Evolutionary conservation across 2,329 filamentous ascomycete species (phyloP).

Genomic region (Chaetomium globosum): DNA sequence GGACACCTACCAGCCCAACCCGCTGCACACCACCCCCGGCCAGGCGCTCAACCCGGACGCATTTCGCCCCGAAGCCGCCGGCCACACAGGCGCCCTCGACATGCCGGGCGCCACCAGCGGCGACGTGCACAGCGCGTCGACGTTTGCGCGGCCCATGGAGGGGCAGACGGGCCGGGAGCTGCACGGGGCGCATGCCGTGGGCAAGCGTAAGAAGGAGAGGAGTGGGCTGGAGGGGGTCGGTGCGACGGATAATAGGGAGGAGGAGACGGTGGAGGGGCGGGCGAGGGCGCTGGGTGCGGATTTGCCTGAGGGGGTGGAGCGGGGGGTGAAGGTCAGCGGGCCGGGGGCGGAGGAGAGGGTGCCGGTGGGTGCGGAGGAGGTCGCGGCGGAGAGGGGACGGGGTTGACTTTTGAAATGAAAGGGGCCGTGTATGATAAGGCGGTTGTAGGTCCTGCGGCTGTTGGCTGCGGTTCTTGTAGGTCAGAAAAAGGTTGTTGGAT

Average conservation of each 20-base stretch:
- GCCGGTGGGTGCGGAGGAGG: constrained; percentile 28
- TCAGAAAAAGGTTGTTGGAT: too few relatives aligned
- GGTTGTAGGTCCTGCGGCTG: too few relatives aligned
- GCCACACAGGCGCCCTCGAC: constrained; percentile 42
- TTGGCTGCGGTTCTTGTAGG: too few relatives aligned
- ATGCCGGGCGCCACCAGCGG: constrained; percentile 51
- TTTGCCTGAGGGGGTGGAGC: constrained; percentile 32
- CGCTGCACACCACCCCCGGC: constrained; percentile 43
- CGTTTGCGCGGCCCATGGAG: constrained; percentile 48
- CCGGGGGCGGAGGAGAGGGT: constrained; percentile 27
- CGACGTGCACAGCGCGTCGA: constrained; percentile 48
- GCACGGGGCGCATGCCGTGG: constrained; percentile 37
- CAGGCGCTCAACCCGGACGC: constrained; percentile 42
- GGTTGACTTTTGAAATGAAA: too few relatives aligned
- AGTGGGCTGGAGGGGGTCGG: constrained; percentile 47
- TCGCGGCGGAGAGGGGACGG: constrained; percentile 32
- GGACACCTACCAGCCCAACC: constrained; percentile 47
- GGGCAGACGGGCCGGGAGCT: constrained; percentile 49
- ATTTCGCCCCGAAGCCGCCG: constrained; percentile 17
- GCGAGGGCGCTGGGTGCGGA: constrained; percentile 40
- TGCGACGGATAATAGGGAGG: constrained; percentile 34
- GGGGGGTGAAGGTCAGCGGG: constrained; percentile 30
- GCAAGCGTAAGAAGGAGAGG: constrained; percentile 44
- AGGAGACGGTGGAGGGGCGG: constrained; percentile 32
- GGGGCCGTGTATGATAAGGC: too few relatives aligned